These are phyloP conservation scores for Talaromyces islandicus DNA, from an alignment of 2,329 filamentous ascomycete species.

Conservation along the genomic window DNA sequence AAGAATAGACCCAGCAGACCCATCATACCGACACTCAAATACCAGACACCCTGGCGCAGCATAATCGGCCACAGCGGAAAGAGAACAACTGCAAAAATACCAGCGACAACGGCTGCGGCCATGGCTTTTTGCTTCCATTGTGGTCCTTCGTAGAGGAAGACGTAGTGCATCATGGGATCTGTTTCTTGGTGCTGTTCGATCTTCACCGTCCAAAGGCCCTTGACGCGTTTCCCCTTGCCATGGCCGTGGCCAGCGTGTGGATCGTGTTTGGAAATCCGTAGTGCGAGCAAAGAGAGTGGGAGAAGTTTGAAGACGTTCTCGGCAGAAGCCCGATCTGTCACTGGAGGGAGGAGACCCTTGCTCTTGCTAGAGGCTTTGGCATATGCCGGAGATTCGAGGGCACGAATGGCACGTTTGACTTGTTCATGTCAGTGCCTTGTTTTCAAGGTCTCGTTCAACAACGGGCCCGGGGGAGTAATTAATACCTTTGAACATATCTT, in stretches of 20 bases:
- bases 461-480: not conserved
- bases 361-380: constrained; percentile 76
- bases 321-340: constrained; percentile 80
- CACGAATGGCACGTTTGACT: constrained; percentile 96
- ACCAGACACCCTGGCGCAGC: constrained; percentile 91
- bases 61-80: constrained; percentile 95
- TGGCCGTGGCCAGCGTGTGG: constrained; percentile 70
- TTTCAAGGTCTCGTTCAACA: not conserved
- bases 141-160: constrained; percentile 91
- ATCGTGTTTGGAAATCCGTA: constrained; percentile 80
- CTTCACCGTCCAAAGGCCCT: constrained; percentile 92
- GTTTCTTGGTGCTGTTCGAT: constrained; percentile 93
- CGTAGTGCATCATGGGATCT: constrained; percentile 68
- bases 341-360: constrained; percentile 80
- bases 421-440: not conserved
- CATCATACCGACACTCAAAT: constrained; percentile 89
- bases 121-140: constrained; percentile 94
- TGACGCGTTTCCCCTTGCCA: constrained; percentile 68
- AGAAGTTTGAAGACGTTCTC: constrained; percentile 94
- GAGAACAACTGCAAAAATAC: constrained; percentile 83
- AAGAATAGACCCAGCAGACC: constrained; percentile 90
- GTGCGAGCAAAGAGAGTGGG: constrained; percentile 85
- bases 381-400: constrained; percentile 82
- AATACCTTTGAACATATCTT: constrained; percentile 93
- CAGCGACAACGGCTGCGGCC: constrained; percentile 71